Percentiles rank a stretch among this genome's conserved stretches.
These are phyloP conservation scores for Croton setiger DNA, from an alignment of 441 rosid species.

Conservation along the genomic window DNA sequence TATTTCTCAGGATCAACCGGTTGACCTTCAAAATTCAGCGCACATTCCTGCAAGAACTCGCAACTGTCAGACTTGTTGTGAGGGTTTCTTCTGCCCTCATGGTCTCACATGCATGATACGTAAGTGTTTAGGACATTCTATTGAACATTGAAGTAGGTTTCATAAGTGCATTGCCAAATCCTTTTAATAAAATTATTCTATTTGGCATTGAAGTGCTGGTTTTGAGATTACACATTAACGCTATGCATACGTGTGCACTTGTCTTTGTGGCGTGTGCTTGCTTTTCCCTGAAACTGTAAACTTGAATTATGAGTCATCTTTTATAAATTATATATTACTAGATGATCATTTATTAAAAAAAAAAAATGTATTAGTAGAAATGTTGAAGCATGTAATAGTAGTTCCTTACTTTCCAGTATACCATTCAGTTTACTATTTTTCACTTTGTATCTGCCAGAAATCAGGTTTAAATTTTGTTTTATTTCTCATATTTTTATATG, in stretches of 20 bases:
- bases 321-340: not conserved
- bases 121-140: constrained; percentile 35
- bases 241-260: too few relatives aligned
- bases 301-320: not conserved
- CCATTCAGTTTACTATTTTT: not conserved
- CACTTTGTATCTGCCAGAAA: constrained; percentile 5
- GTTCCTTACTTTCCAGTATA: not conserved
- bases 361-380: not conserved
- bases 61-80: constrained; percentile 72
- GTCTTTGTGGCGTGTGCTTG: not conserved
- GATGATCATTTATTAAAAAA: not conserved
- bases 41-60: constrained; percentile 59
- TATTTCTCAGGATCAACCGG: constrained; percentile 33
- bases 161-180: not conserved
- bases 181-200: constrained; percentile 5
- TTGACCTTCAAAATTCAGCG: constrained; percentile 51
- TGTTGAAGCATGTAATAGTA: not conserved
- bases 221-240: not conserved
- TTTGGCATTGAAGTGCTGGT: not conserved
- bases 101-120: constrained; percentile 99
- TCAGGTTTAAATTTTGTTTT: constrained; percentile 1
- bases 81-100: constrained; percentile 89
- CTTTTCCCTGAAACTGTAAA: constrained; percentile 1
- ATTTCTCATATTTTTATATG: not conserved
- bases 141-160: not conserved